Conservation (phyloP, 2,329 filamentous ascomycete species). For the Juglanconis sp. region DNA sequence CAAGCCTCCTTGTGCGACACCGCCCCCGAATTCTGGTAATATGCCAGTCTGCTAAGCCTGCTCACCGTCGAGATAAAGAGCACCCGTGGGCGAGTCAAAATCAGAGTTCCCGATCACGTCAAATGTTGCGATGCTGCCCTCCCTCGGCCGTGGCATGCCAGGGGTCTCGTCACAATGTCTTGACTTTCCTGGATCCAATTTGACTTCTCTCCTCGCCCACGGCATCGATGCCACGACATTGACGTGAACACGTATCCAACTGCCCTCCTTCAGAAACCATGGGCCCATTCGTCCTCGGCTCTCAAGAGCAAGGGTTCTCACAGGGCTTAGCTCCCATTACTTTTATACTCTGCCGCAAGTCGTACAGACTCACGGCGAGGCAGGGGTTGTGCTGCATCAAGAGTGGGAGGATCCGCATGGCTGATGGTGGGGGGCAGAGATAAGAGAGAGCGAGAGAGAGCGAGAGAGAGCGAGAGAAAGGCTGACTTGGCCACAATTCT, state of each 20-base stretch:
- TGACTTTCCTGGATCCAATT: too few relatives aligned
- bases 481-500: background rate
- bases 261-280: background rate
- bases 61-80: background rate
- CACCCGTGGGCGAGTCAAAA: background rate
- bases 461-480: background rate
- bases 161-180: too few relatives aligned
- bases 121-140: background rate
- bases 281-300: background rate
- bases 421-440: constrained; percentile 12
- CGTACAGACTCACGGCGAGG: background rate
- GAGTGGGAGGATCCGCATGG: background rate
- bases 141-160: too few relatives aligned
- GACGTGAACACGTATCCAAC: constrained; percentile 1
- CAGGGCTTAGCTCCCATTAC: constrained; percentile 1
- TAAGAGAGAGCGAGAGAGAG: constrained; percentile 2
- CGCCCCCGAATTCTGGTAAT: background rate
- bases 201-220: background rate
- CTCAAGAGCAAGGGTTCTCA: background rate
- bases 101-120: background rate
- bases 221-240: background rate
- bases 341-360: background rate
- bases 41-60: background rate
- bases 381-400: background rate
- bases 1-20: background rate